Evolutionary conservation across 225 moss, liverwort and hornwort genomes (phyloP), one percentile per base, ranked within the genome.

Genomic region (Anthoceros angustus): DNA sequence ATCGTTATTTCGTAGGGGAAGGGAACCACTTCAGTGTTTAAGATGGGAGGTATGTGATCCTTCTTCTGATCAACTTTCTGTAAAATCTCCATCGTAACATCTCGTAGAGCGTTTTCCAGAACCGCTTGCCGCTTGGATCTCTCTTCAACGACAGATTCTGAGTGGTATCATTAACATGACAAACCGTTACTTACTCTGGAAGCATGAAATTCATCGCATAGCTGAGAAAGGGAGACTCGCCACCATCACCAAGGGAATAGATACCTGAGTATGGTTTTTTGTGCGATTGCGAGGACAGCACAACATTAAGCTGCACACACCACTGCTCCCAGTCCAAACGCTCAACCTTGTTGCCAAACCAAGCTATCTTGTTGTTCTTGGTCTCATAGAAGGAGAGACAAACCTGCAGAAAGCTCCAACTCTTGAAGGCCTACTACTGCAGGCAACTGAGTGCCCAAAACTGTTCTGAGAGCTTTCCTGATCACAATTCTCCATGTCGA

Each of bases 371-470:
- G 65, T 84, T 88, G 77, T 67, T 88, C 69, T 84, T 73, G 49
- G 88, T 92, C 70, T 92, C 86, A 43, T 88, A 92, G 70, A 92
- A 92, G 1, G 88, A 92, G 42, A 88, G 72, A 67, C 92, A 88
- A 38, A 92, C 83, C 83, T 86, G 65, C 42, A 63, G 42, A 68
- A 71, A 21, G 12, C 20, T 67, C 66, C 25, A 32, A 67, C 24
- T 38, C 16, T 10, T 41, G 41, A 38, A 16, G 25, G 24, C 24
- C 8, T 23, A 39, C n/a, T n/a, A n/a, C 9, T 3, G 26, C 39
- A 20, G 24, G 11, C 25, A 21, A 2, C 18, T 32, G 32, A 32
- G 32, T 32, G 32, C 32, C 32, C 4, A 4, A 11, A 39, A 26
- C 63, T 16, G 5, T 66, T 62, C 45, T 71, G 2, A 1, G 32